phyloP scores from a whole-genome alignment of 2,329 filamentous ascomycete species.

The Fusarium haematococcum region DNA sequence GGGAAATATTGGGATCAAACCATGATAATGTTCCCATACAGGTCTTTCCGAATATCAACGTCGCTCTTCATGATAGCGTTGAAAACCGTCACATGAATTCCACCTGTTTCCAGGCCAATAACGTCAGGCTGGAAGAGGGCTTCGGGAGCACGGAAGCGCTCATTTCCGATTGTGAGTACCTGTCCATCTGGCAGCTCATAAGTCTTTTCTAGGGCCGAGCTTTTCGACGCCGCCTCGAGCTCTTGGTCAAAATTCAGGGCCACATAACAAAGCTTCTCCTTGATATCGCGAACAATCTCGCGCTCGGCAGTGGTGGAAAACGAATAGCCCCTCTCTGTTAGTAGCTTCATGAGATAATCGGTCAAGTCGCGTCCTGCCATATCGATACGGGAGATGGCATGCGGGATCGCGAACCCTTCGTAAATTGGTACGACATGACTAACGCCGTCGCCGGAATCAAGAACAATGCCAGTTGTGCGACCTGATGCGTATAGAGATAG shows the following conservation, averaged over 20 bases:
- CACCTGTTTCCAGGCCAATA: conserved; percentile 96
- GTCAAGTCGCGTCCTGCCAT: conserved; percentile 99
- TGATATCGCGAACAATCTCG: conserved; percentile 99
- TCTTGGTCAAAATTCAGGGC: conserved; percentile 99
- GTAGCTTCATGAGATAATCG: conserved; percentile 99
- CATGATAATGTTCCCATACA: conserved; percentile 99
- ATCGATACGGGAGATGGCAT: conserved; percentile 99
- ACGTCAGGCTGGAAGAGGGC: conserved; percentile 99
- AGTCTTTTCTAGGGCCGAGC: conserved; percentile 98
- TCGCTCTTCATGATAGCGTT: conserved; percentile 99
- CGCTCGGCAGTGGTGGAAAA: conserved; percentile 99
- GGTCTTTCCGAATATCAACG: conserved; percentile 99
- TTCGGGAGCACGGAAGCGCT: conserved; percentile 99
- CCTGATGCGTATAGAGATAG: conserved; percentile 99
- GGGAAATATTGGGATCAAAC: conserved; percentile 66
- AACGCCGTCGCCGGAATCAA: conserved; percentile 99
- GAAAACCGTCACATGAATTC: conserved; percentile 99
- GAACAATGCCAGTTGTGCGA: conserved; percentile 99
- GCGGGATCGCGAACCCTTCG: conserved; percentile 99
- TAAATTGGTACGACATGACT: conserved; percentile 99
- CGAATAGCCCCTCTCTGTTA: conserved; percentile 98
- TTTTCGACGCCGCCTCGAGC: conserved; percentile 99
- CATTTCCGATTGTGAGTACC: conserved; percentile 99
- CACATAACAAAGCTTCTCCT: conserved; percentile 99
- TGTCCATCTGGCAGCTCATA: conserved; percentile 99